phyloP scores from a whole-genome alignment of 768 basidiomycete genomes.

The Mycena latifolia region DNA sequence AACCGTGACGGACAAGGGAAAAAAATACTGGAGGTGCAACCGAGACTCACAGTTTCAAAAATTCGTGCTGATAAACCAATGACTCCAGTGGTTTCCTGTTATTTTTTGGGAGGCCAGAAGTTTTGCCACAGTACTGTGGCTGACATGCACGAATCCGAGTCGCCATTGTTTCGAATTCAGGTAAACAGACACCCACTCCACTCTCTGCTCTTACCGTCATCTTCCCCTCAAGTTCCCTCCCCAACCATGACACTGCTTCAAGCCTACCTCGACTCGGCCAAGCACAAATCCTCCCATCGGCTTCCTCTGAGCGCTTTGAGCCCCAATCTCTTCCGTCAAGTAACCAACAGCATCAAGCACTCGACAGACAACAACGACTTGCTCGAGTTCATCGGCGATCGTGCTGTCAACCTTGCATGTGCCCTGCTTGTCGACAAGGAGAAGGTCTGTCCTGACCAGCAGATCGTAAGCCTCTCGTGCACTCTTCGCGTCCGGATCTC shows the following conservation, averaged over 20 bases:
- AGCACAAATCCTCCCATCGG: slow-evolving; percentile 2
- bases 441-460: slow-evolving; percentile 44
- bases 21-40: neutral
- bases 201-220: neutral
- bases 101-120: no score
- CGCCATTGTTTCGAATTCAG: no score
- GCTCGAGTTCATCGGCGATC: slow-evolving; percentile 50
- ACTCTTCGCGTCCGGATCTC: no score
- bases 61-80: neutral
- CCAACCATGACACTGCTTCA: slow-evolving; percentile 21
- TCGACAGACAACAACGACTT: slow-evolving; percentile 47
- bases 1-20: neutral
- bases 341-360: slow-evolving; percentile 41
- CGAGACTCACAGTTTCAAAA: neutral
- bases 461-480: slow-evolving; percentile 36
- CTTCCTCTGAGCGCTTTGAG: slow-evolving; percentile 12
- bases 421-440: slow-evolving; percentile 44
- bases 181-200: neutral
- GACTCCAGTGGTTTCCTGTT: no score
- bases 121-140: no score
- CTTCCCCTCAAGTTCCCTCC: neutral
- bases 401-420: slow-evolving; percentile 45
- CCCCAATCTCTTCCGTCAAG: slow-evolving; percentile 32
- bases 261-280: slow-evolving; percentile 19
- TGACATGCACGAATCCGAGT: no score